phyloP scores from a whole-genome alignment of 805 yeast species.

The Saccharomyces eubayanus region DNA sequence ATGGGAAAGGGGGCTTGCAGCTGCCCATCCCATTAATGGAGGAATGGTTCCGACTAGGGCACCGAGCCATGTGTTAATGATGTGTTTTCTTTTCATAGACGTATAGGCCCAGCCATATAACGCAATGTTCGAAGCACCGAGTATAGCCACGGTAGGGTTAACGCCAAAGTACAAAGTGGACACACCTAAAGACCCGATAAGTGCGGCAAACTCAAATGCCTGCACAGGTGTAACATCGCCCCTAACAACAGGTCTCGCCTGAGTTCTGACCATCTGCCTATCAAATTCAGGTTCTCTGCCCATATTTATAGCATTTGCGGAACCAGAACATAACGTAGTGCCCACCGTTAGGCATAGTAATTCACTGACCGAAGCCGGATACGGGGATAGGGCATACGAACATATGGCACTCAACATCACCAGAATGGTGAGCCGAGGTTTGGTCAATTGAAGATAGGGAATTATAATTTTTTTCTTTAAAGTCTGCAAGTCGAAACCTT shows the following conservation, averaged over 20 bases:
- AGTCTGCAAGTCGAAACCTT: slow-evolving; percentile 5
- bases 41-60: slow-evolving; percentile 99
- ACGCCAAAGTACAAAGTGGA: slow-evolving; percentile 68
- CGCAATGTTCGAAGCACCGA: slow-evolving; percentile 75
- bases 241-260: slow-evolving; percentile 81
- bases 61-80: slow-evolving; percentile 95
- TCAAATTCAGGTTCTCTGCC: slow-evolving; percentile 92
- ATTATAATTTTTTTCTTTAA: slow-evolving; percentile 36
- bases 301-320: slow-evolving; percentile 96
- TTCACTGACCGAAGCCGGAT: slow-evolving; percentile 62
- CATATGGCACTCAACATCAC: slow-evolving; percentile 90
- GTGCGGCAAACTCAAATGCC: slow-evolving; percentile 73
- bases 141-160: slow-evolving; percentile 69
- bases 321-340: slow-evolving; percentile 79
- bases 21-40: slow-evolving; percentile 99
- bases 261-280: slow-evolving; percentile 77
- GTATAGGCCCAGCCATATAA: slow-evolving; percentile 89
- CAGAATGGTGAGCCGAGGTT: slow-evolving; percentile 79
- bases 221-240: slow-evolving; percentile 68
- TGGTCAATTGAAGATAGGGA: slow-evolving; percentile 75
- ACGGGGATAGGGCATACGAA: slow-evolving; percentile 87
- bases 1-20: slow-evolving; percentile 65
- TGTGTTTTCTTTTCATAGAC: slow-evolving; percentile 74
- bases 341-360: slow-evolving; percentile 71
- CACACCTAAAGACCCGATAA: slow-evolving; percentile 65